phyloP scores from a whole-genome alignment of 2,329 filamentous ascomycete genomes.

The Magnaporthiopsis rhizophila region DNA sequence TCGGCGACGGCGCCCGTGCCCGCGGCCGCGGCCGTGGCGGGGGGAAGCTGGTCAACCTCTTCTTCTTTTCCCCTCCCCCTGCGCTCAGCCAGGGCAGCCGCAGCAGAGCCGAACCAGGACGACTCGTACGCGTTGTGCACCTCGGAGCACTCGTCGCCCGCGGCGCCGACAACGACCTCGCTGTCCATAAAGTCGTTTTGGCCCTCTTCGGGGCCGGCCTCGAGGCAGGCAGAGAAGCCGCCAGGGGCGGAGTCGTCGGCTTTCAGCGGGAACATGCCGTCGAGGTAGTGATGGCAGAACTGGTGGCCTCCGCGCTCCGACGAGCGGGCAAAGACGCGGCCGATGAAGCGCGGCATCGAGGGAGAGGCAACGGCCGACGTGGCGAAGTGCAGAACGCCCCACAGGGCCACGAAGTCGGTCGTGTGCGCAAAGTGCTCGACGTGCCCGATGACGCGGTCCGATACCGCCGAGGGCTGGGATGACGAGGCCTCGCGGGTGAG shows the following conservation, averaged over 20 bases:
- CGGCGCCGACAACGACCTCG: conserved; percentile 36
- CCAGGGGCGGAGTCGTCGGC: conserved; percentile 21
- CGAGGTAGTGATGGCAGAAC: conserved; percentile 53
- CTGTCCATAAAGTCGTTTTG: conserved; percentile 54
- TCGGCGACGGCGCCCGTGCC: conserved; percentile 9
- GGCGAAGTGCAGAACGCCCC: conserved; percentile 65
- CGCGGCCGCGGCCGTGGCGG: conserved; percentile 12
- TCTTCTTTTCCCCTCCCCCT: conserved; percentile 5
- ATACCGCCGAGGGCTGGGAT: conserved; percentile 27
- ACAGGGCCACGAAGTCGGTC: conserved; percentile 65
- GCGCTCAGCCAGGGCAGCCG: not conserved
- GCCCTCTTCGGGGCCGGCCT: conserved; percentile 27
- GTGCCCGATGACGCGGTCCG: conserved; percentile 51
- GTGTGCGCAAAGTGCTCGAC: conserved; percentile 77
- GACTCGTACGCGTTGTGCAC: conserved; percentile 38
- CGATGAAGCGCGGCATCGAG: conserved; percentile 52
- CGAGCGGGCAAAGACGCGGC: conserved; percentile 50
- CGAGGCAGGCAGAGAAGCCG: conserved; percentile 18
- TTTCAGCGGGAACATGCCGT: conserved; percentile 51
- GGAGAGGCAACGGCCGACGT: conserved; percentile 30
- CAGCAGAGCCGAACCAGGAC: conserved; percentile 31
- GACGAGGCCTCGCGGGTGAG: conserved; percentile 22
- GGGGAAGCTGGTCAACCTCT: conserved; percentile 27
- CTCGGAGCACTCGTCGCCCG: conserved; percentile 27
- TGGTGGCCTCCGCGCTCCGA: conserved; percentile 47